phyloP scores from a whole-genome alignment of 805 yeast genomes.

The Metschnikowia henanensis region DNA sequence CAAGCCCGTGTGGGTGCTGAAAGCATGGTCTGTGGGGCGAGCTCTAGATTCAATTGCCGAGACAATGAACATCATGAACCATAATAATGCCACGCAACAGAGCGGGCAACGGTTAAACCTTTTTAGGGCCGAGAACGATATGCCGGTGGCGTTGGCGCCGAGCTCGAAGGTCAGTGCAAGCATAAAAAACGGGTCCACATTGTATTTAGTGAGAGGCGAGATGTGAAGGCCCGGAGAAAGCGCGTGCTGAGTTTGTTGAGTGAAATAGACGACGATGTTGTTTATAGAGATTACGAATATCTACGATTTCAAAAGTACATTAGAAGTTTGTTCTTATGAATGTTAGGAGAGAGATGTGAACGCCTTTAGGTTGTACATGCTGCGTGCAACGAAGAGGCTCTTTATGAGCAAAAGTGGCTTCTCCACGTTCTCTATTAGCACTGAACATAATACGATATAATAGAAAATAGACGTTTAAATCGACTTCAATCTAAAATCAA shows the following conservation, averaged over 20 bases:
- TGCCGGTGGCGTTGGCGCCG: slow-evolving; percentile 29
- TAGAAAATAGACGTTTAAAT: too few relatives aligned
- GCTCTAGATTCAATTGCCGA: slow-evolving; percentile 55
- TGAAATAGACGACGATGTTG: neutral
- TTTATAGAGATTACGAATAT: too few relatives aligned
- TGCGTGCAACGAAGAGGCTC: too few relatives aligned
- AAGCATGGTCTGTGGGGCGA: slow-evolving; percentile 60
- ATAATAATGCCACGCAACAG: slow-evolving; percentile 47
- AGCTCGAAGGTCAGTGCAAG: slow-evolving; percentile 41
- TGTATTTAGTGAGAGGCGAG: slow-evolving; percentile 55
- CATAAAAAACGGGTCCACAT: slow-evolving; percentile 48
- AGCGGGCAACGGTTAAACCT: slow-evolving; percentile 44
- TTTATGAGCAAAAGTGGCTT: too few relatives aligned
- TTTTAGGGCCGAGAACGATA: slow-evolving; percentile 36
- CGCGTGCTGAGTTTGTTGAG: neutral
- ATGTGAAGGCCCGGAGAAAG: neutral
- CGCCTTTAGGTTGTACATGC: too few relatives aligned
- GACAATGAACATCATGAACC: slow-evolving; percentile 45
- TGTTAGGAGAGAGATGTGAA: too few relatives aligned
- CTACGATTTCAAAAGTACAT: too few relatives aligned
- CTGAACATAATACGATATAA: too few relatives aligned
- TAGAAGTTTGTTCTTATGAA: too few relatives aligned
- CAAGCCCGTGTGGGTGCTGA: slow-evolving; percentile 47
- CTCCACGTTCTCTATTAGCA: too few relatives aligned
- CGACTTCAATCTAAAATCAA: too few relatives aligned